Evolutionary conservation across 1,139 yeast genomes (phyloP).

Genomic region (Blastobotrys illinoisensis): DNA sequence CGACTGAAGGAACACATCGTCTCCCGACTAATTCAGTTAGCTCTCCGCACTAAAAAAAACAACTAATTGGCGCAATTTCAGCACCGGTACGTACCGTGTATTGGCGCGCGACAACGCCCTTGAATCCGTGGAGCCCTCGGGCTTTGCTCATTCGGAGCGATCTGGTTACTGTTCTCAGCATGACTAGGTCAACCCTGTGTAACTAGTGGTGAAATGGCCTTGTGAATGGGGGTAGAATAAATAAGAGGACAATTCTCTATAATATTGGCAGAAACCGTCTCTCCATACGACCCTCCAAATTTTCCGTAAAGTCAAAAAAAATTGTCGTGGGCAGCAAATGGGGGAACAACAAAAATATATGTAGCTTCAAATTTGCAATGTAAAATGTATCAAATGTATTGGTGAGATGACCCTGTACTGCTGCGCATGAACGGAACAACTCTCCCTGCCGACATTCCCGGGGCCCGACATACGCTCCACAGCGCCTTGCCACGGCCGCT

Average conservation of each 20-base stretch:
- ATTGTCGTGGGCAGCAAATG: not conserved
- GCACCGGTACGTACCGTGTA: constrained; percentile 7
- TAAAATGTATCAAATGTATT: not conserved
- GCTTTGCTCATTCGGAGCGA: not conserved
- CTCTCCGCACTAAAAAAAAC: not conserved
- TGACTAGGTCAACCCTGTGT: not conserved
- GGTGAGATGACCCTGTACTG: not conserved
- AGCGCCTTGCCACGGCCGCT: too few relatives aligned
- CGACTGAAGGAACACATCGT: constrained; percentile 75
- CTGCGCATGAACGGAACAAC: not conserved
- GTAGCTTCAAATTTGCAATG: not conserved
- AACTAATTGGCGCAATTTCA: not conserved
- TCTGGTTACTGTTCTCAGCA: not conserved
- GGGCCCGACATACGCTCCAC: not conserved
- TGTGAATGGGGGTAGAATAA: not conserved
- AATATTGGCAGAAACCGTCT: not conserved
- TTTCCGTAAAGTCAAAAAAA: not conserved
- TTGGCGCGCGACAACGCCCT: not conserved
- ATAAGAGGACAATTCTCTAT: not conserved
- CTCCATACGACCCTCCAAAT: not conserved
- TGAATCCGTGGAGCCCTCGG: not conserved
- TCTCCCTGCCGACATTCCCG: not conserved
- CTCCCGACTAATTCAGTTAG: constrained; percentile 6
- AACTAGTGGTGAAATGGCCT: not conserved
- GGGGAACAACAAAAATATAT: not conserved